Evolutionary conservation across 208 protist genomes (phyloP).

Genomic region (Angomonas ambiguus): DNA sequence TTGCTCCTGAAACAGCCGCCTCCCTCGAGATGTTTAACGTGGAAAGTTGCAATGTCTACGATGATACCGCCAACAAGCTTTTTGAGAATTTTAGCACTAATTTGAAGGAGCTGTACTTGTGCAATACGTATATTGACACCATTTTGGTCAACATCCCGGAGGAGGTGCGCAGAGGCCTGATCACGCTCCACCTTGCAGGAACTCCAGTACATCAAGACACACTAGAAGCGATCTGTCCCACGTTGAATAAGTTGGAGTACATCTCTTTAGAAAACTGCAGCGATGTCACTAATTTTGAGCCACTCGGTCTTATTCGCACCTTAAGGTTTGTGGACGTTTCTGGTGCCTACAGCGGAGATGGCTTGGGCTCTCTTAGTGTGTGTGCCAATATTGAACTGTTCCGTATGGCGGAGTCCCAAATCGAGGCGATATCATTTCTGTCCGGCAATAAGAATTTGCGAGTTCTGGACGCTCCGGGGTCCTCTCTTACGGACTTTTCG

Average conservation of each 20-base stretch:
- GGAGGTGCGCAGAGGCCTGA: conserved; percentile 27
- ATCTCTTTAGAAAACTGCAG: conserved; percentile 62
- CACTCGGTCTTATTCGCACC: conserved; percentile 34
- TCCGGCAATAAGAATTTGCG: conserved; percentile 37
- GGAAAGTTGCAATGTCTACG: conserved; percentile 70
- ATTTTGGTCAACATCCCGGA: conserved; percentile 33
- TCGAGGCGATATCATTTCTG: conserved; percentile 64
- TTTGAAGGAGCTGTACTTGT: conserved; percentile 52
- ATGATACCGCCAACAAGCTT: conserved; percentile 62
- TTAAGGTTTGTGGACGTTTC: conserved; percentile 79
- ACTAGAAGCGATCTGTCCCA: conserved; percentile 44
- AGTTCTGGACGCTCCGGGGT: conserved; percentile 60
- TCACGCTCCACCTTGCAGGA: conserved; percentile 36
- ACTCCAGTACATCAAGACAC: conserved; percentile 58
- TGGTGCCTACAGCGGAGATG: conserved; percentile 40
- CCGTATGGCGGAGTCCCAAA: conserved; percentile 51
- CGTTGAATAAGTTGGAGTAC: conserved; percentile 47
- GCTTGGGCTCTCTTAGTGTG: conserved; percentile 36
- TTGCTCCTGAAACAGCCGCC: conserved; percentile 47
- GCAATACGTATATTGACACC: conserved; percentile 48
- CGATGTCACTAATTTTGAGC: conserved; percentile 41
- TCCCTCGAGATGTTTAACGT: conserved; percentile 59
- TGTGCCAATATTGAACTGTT: conserved; percentile 70
- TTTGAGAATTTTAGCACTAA: conserved; percentile 42
- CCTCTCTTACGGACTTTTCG: conserved; percentile 46